Evolutionary conservation across 192 early-diverging fungal species (phyloP).

Genomic region (Coemansia sp.): DNA sequence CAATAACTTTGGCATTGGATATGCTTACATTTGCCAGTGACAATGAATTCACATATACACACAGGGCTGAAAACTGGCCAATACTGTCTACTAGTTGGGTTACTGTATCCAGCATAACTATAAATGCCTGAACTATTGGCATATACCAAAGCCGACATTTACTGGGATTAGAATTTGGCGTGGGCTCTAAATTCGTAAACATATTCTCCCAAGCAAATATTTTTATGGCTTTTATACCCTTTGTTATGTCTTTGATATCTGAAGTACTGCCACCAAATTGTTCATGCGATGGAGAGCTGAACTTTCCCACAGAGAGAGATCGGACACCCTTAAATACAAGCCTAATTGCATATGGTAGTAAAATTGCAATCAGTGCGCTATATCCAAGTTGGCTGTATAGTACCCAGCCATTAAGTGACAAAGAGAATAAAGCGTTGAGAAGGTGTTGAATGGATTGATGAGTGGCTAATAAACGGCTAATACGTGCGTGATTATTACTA

Average conservation of each 20-base stretch:
- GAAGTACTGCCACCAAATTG: background rate
- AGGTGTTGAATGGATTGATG: background rate
- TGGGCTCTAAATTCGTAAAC: slow-evolving; percentile 4
- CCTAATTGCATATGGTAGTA: slow-evolving; percentile 5
- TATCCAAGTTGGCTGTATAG: slow-evolving; percentile 28
- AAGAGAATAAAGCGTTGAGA: background rate
- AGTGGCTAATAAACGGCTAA: background rate
- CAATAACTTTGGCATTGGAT: background rate
- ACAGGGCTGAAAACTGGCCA: background rate
- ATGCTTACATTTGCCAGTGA: background rate
- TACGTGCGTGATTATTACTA: background rate
- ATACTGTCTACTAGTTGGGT: background rate
- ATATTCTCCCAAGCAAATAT: slow-evolving; percentile 43
- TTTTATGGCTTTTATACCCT: slow-evolving; percentile 34
- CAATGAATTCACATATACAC: background rate
- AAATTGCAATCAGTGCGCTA: slow-evolving; percentile 14
- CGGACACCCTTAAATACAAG: background rate
- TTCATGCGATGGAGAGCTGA: background rate
- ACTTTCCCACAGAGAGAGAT: background rate
- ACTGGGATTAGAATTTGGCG: background rate
- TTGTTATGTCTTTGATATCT: slow-evolving; percentile 14
- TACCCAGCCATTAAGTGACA: background rate
- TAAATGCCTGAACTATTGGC: background rate
- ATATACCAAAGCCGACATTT: slow-evolving; percentile 29
- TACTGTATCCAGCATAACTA: background rate